phyloP scores from a whole-genome alignment of 257 asterid species.

The Datura wrightii region DNA sequence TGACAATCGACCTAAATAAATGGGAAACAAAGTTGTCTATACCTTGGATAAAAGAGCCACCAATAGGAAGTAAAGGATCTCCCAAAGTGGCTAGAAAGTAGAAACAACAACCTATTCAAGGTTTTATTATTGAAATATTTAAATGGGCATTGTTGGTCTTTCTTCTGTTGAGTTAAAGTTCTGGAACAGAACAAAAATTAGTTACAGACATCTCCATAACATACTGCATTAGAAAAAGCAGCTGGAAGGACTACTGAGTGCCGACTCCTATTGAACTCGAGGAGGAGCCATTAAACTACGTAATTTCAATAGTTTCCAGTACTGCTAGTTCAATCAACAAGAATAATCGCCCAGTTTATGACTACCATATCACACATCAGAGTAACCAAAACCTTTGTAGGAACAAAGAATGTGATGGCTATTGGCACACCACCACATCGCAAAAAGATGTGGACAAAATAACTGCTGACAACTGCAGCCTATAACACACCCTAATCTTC shows the following conservation, averaged over 20 bases:
- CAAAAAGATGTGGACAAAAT: constrained; percentile 22
- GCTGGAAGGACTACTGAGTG: neutral
- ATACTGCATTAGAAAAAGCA: neutral
- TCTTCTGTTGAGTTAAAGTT: neutral
- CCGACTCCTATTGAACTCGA: neutral
- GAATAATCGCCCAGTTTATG: constrained; percentile 6
- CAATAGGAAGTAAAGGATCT: neutral
- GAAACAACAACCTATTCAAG: neutral
- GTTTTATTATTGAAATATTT: constrained; percentile 4
- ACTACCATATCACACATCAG: neutral
- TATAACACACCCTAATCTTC: constrained; percentile 51
- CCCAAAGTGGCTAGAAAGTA: neutral
- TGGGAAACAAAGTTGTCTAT: neutral
- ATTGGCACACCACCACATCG: neutral
- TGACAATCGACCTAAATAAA: neutral
- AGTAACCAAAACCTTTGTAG: constrained; percentile 23
- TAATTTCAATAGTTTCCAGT: neutral
- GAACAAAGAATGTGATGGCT: constrained; percentile 1
- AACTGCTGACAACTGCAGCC: neutral
- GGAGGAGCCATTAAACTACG: neutral
- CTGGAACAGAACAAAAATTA: neutral
- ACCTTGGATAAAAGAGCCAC: neutral
- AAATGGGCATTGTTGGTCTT: neutral
- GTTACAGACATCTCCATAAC: constrained; percentile 21
- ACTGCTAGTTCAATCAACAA: constrained; percentile 16